phyloP scores from a whole-genome alignment of 495 filamentous ascomycete species.

The Penicillium paxilli region DNA sequence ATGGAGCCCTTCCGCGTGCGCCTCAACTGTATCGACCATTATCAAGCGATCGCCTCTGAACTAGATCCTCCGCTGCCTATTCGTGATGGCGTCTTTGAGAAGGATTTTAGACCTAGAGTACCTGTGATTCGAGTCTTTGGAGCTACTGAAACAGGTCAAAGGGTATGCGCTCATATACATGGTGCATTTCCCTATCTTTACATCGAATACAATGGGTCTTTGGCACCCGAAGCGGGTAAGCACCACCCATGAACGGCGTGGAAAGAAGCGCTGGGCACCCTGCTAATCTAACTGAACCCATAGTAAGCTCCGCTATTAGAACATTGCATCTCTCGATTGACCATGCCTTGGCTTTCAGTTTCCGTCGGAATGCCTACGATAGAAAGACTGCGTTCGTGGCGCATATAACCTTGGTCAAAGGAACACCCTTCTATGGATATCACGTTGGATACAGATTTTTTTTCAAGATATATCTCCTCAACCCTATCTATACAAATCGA shows the following conservation, averaged over 20 bases:
- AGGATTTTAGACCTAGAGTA: slow-evolving; percentile 63
- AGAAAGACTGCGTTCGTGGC: slow-evolving; percentile 74
- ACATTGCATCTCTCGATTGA: slow-evolving; percentile 80
- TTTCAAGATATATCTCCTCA: slow-evolving; percentile 91
- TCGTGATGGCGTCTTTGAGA: slow-evolving; percentile 50
- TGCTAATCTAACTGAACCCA: background rate
- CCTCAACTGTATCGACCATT: slow-evolving; percentile 93
- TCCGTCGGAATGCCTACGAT: slow-evolving; percentile 70
- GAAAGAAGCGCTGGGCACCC: background rate
- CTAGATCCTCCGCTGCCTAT: slow-evolving; percentile 78
- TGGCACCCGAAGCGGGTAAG: slow-evolving; percentile 66
- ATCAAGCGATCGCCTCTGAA: slow-evolving; percentile 72
- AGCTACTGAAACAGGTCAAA: slow-evolving; percentile 91
- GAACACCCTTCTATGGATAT: slow-evolving; percentile 92
- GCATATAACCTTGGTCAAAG: slow-evolving; percentile 88
- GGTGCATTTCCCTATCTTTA: slow-evolving; percentile 95
- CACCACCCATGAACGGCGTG: background rate
- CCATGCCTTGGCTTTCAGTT: slow-evolving; percentile 78
- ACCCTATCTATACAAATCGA: slow-evolving; percentile 77
- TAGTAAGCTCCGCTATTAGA: slow-evolving; percentile 70
- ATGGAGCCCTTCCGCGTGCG: slow-evolving; percentile 81
- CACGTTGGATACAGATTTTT: slow-evolving; percentile 89
- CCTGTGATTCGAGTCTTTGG: slow-evolving; percentile 92
- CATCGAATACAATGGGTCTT: slow-evolving; percentile 75
- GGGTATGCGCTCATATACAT: slow-evolving; percentile 94